Evolutionary conservation across 129 eudicot species (phyloP).

Genomic region (Erigeron canadensis): DNA sequence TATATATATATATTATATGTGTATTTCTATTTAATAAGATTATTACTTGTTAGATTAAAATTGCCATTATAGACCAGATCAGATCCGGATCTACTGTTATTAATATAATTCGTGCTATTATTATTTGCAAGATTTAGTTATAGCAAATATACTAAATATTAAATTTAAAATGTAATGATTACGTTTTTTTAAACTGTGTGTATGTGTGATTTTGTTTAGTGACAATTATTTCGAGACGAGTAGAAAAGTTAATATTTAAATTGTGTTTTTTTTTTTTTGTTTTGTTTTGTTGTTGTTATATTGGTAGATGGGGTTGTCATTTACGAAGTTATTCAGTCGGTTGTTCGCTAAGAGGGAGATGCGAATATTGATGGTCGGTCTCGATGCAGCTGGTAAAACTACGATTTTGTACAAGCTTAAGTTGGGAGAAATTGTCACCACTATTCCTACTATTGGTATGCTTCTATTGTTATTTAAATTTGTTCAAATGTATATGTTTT

Average conservation of each 20-base stretch:
- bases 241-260: no score
- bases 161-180: neutral
- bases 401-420: slow-evolving; percentile 53
- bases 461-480: neutral
- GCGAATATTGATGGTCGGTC: slow-evolving; percentile 51
- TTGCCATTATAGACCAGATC: slow-evolving; percentile 8
- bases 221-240: neutral
- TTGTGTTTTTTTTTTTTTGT: no score
- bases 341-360: slow-evolving; percentile 44
- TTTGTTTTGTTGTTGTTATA: no score
- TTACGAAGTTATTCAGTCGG: slow-evolving; percentile 49
- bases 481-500: neutral
- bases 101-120: no score
- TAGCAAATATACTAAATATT: neutral
- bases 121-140: no score
- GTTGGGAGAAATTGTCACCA: slow-evolving; percentile 49
- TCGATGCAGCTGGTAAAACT: slow-evolving; percentile 58
- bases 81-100: slow-evolving; percentile 3
- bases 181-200: neutral
- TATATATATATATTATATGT: neutral
- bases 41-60: neutral
- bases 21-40: no score
- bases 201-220: neutral
- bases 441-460: slow-evolving; percentile 51
- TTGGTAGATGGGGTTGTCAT: slow-evolving; percentile 44